Conservation (phyloP, 1,284 basidiomycete genomes). For the Tilletia walkeri region DNA sequence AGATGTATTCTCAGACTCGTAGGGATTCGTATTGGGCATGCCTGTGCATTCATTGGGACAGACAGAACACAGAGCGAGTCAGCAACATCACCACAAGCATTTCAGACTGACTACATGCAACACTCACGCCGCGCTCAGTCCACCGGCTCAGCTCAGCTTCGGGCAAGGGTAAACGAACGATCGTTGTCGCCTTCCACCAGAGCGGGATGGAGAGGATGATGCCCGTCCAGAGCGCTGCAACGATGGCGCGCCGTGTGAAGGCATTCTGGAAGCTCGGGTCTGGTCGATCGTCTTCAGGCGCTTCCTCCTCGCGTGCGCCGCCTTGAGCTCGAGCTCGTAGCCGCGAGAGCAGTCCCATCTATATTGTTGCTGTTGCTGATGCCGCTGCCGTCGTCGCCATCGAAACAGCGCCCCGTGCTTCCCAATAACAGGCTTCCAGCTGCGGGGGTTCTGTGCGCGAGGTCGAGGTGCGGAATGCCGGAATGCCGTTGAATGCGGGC, state of each 20-base stretch:
- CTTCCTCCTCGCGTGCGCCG: not conserved
- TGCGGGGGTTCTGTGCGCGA: too few relatives aligned
- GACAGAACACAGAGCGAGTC: conserved; percentile 4
- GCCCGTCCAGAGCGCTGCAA: conserved; percentile 36
- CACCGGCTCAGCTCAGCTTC: conserved; percentile 26
- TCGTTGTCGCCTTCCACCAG: conserved; percentile 45
- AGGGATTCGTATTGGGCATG: not conserved
- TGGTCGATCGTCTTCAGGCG: not conserved
- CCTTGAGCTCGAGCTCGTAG: not conserved
- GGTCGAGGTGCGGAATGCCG: too few relatives aligned
- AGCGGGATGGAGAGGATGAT: conserved; percentile 35
- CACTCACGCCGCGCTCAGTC: not conserved
- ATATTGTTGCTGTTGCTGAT: too few relatives aligned
- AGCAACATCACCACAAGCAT: not conserved
- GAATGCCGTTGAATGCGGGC: too few relatives aligned
- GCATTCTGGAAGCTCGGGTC: conserved; percentile 30
- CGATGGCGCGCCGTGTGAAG: conserved; percentile 29
- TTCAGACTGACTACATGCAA: not conserved
- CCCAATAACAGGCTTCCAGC: too few relatives aligned
- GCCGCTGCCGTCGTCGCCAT: too few relatives aligned
- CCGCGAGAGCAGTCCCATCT: too few relatives aligned
- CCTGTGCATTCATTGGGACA: not conserved
- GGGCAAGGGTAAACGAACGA: conserved; percentile 42
- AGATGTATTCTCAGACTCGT: not conserved
- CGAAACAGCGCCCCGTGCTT: too few relatives aligned